These are phyloP conservation scores for Fusarium sororula DNA, from an alignment of 2,329 filamentous ascomycete genomes.

Conservation along the genomic window DNA sequence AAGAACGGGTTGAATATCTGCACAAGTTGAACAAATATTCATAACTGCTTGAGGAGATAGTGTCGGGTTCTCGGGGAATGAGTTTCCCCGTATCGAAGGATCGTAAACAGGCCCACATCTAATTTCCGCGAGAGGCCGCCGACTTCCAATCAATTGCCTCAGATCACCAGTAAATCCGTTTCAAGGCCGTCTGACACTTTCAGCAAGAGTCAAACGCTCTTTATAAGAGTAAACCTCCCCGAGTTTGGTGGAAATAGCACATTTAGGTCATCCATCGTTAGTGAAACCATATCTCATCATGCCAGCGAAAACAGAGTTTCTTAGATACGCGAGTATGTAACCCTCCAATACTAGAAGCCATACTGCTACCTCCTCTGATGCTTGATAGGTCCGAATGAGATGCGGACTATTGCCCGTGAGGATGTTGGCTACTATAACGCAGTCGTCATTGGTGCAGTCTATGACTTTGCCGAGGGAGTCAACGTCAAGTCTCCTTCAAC, in stretches of 20 bases:
- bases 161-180: neutral
- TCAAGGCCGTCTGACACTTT: neutral
- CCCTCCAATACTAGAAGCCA: no score
- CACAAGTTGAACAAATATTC: neutral
- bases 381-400: conserved; percentile 34
- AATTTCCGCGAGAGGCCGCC: conserved; percentile 29
- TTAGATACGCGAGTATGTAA: conserved; percentile 29
- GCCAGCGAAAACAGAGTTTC: conserved; percentile 14
- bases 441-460: conserved; percentile 35
- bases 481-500: conserved; percentile 4
- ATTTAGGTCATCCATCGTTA: neutral
- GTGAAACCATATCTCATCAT: conserved; percentile 1
- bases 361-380: neutral
- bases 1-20: neutral
- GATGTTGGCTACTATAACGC: conserved; percentile 36
- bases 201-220: neutral
- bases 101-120: neutral
- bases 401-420: conserved; percentile 35
- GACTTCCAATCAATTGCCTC: neutral
- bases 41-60: neutral
- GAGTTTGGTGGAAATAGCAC: neutral
- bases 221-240: neutral
- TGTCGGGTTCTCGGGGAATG: conserved; percentile 2
- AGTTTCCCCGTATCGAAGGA: neutral
- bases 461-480: conserved; percentile 8